phyloP scores from a whole-genome alignment of 2,329 filamentous ascomycete species.

The Botrytis galanthina region DNA sequence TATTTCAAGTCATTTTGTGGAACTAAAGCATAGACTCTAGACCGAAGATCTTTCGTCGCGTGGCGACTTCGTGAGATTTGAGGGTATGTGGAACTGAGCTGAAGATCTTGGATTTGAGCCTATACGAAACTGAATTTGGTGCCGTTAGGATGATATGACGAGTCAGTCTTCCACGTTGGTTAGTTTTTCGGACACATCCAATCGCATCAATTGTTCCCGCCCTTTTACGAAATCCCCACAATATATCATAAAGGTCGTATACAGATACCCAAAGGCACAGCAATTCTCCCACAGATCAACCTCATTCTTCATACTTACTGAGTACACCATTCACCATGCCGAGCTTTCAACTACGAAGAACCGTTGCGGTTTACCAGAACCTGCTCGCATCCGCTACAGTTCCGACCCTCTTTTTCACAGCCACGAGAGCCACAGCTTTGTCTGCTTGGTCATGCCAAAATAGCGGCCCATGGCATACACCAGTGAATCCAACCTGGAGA shows the following conservation, averaged over 20 bases:
- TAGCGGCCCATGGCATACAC: not conserved
- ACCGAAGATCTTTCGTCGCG: not conserved
- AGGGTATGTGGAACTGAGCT: not conserved
- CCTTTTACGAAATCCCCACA: not conserved
- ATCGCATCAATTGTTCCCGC: not conserved
- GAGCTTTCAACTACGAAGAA: not conserved
- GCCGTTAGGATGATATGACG: not conserved
- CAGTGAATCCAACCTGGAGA: not conserved
- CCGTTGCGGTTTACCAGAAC: not conserved
- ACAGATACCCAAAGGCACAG: not conserved
- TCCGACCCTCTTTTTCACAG: not conserved
- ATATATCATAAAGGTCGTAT: not conserved
- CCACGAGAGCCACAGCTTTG: not conserved
- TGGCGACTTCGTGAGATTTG: not conserved
- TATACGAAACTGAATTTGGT: not conserved
- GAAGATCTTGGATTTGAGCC: not conserved
- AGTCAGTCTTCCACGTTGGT: not conserved
- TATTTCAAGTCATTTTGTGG: not conserved
- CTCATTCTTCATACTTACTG: not conserved
- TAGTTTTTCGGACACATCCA: not conserved
- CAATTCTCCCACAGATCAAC: not conserved
- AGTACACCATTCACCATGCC: not conserved
- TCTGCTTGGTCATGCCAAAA: not conserved
- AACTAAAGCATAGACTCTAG: not conserved
- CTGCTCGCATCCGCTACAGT: not conserved